Evolutionary conservation across 257 asterid species (phyloP).

Genomic region (Coffea eugenioides): DNA sequence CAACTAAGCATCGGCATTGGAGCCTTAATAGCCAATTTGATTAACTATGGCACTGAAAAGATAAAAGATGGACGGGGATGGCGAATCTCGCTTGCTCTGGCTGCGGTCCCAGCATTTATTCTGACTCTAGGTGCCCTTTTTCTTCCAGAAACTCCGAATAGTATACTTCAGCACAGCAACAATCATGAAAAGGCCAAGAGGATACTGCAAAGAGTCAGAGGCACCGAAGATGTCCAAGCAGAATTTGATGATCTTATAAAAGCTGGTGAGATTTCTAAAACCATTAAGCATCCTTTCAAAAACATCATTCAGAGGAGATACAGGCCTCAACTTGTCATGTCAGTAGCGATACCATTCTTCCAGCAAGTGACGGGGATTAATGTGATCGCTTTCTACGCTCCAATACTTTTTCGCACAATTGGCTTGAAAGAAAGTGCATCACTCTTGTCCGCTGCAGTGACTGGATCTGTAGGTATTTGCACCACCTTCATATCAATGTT

Average conservation of each 20-base stretch:
- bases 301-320: constrained; percentile 44
- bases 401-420: constrained; percentile 59
- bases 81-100: constrained; percentile 75
- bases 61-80: constrained; percentile 67
- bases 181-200: constrained; percentile 37
- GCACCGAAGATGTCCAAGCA: constrained; percentile 52
- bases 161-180: constrained; percentile 54
- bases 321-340: constrained; percentile 73
- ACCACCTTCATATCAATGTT: constrained; percentile 49
- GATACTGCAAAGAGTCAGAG: constrained; percentile 56
- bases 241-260: constrained; percentile 63
- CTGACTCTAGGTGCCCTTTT: constrained; percentile 62
- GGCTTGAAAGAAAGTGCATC: constrained; percentile 82
- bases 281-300: constrained; percentile 38
- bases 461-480: constrained; percentile 55
- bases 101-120: constrained; percentile 62
- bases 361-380: constrained; percentile 85
- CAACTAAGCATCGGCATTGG: constrained; percentile 70
- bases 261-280: constrained; percentile 47
- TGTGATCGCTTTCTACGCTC: constrained; percentile 78
- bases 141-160: constrained; percentile 86
- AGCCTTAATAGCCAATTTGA: constrained; percentile 52
- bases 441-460: constrained; percentile 54
- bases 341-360: constrained; percentile 75
- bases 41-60: constrained; percentile 73